Base-by-base conservation (phyloP, 2,329 filamentous ascomycete species). In the Colletotrichum sp. region DNA sequence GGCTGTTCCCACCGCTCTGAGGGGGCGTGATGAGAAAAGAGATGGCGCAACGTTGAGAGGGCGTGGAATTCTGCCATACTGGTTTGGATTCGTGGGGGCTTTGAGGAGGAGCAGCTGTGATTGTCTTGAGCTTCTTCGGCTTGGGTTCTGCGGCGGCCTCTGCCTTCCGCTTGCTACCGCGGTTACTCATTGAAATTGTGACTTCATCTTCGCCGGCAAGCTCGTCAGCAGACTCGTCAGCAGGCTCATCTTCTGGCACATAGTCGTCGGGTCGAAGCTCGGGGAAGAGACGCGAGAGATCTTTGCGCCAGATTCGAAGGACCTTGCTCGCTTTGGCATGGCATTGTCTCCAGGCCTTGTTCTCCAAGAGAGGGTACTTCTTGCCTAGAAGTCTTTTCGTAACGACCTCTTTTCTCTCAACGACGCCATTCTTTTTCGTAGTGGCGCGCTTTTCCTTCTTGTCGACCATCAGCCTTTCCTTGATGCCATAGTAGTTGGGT, bases 271-370 rank as follows among this genome's bases (percentile, higher is more conserved):
- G 55, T 59, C 10, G 13, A 10, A 64, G n/a, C n/a, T 64, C 32
- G 4, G 73, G 57, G 18, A 64, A 73, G 7, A 76, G 24, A 18
- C 65, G 64, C 15, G 34, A 39, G 6, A 65, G 64, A 39, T 76
- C 74, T 39, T 66, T 22, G 28, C 74, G 74, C 74, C 74, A 76
- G 10, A 10, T 32, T 24, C 22, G 26, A 28, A 76, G 74, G 15
- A 74, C 22, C 4, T 32, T 28, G 9, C n/a, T 69, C 9, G 44
- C 48, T n/a, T 74, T 69, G 2, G 4, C 8, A 9, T 6, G 24
- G 34, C 13, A 39, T 12, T 18, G 6, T 28, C 68, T 76, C 74
- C 74, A 76, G 22, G 8, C 5, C 8, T 9, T 15, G 8, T 16
- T 32, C n/a, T 59, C 7, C 13, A 74, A 13, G 15, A n/a, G 18